A percentile compares a stretch with the other conserved stretches of the same genome.
Conservation (phyloP, 345 rosid species). For the Mercurialis annua region DNA sequence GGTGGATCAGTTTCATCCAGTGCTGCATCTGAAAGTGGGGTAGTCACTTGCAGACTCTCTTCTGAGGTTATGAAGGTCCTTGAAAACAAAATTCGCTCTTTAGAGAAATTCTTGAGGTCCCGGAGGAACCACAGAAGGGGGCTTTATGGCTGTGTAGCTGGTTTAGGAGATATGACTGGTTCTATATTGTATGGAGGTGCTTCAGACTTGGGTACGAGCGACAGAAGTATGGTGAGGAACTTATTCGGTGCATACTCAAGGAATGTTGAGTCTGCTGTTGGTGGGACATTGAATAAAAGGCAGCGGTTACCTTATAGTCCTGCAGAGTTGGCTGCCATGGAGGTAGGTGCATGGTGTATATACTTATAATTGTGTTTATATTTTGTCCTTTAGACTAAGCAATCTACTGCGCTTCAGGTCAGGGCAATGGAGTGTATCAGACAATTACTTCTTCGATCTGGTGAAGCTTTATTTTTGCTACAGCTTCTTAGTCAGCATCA, state of each 20-base stretch:
- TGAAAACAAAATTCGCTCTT: conserved; percentile 79
- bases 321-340: conserved; percentile 91
- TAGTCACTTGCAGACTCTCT: conserved; percentile 74
- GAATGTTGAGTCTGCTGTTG: conserved; percentile 56
- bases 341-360: conserved; percentile 44
- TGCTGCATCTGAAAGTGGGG: conserved; percentile 47
- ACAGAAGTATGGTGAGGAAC: conserved; percentile 68
- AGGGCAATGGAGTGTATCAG: conserved; percentile 96
- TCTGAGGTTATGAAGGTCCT: conserved; percentile 71
- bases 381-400: conserved; percentile 3
- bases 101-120: conserved; percentile 83
- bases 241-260: conserved; percentile 65
- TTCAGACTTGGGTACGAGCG: conserved; percentile 61
- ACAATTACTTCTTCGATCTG: conserved; percentile 93
- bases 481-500: conserved; percentile 91
- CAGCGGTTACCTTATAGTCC: conserved; percentile 78
- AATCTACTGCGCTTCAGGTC: conserved; percentile 48
- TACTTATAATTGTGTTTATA: neutral
- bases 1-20: conserved; percentile 41
- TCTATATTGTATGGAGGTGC: conserved; percentile 80
- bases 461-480: conserved; percentile 90
- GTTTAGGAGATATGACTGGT: conserved; percentile 84
- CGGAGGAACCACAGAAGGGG: conserved; percentile 95
- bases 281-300: conserved; percentile 69
- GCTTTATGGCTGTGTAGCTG: conserved; percentile 89